Base-by-base conservation (phyloP, 1,284 basidiomycete species). In the Porogramme epimiltina region DNA sequence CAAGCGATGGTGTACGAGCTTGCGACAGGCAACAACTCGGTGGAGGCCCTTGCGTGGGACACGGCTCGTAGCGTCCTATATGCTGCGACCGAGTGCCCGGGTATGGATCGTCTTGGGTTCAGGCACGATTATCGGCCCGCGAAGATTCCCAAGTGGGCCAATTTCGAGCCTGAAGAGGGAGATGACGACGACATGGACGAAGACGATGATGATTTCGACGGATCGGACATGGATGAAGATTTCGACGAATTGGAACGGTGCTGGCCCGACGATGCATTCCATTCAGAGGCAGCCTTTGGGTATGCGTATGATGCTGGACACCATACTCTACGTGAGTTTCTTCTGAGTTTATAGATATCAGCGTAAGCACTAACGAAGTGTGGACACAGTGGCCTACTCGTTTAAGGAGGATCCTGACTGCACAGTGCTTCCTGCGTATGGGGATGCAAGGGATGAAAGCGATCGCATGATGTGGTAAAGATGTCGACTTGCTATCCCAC, bases 11-110 rank as follows among this genome's bases (percentile, higher is more conserved):
- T 74, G 8, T 76, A 74, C 62, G 73, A 75, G 47, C 66, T 77
- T 20, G 60, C 68, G 6, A 76, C 74, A 3, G 75, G 75, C 20
- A 76, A 77, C 57, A 75, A 71, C 50, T 42, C 48, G 2, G 73
- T 76, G 1, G 33, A 26, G 4, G 55, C 59, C 16, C 54, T 76
- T 49, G 65, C 62, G 1, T 76, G 74, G 73, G 70, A 75, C 54
- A 52, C 55, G 8, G 34, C 46, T 4, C 62, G 55, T 20, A 59
- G 65, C 16, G 59, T 65, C 2, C 62, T 77, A 4, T 75, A 68
- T 47, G 73, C 72, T 0, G 60, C 65, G 2, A 74, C 74, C 15
- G 58, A 67, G 45, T 74, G 73, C 60, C 41, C 43, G 4, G 65
- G 68, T 51, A 59, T 70, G 52, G 67, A 71, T 48, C 61, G 70